phyloP scores from a whole-genome alignment of 2,329 filamentous ascomycete species.

The Claviceps digitariae region DNA sequence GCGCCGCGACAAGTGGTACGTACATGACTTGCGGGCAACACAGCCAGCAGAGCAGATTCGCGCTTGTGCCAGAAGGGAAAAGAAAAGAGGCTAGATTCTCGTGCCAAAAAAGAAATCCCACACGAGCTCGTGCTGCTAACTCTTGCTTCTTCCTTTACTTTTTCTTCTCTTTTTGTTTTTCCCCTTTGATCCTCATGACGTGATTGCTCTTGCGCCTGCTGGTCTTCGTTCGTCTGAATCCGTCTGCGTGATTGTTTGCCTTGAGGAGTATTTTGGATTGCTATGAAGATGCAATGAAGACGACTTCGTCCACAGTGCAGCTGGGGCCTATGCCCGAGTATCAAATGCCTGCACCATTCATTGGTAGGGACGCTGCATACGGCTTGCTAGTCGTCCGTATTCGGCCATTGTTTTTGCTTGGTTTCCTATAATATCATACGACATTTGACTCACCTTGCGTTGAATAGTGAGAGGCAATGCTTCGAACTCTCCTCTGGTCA shows the following conservation, averaged over 20 bases:
- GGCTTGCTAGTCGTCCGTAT: background rate
- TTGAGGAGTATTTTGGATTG: background rate
- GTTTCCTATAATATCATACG: background rate
- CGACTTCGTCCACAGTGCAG: background rate
- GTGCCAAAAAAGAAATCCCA: background rate
- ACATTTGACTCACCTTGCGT: conserved; percentile 36
- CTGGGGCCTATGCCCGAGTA: background rate
- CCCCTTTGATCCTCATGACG: background rate
- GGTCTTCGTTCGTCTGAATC: background rate
- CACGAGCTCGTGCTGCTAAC: background rate
- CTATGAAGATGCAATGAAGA: background rate
- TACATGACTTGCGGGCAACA: background rate
- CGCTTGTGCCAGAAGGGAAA: background rate
- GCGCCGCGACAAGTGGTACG: background rate
- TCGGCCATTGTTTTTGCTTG: background rate
- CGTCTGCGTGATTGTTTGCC: background rate
- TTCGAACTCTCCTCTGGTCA: conserved; percentile 31
- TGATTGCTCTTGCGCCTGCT: background rate
- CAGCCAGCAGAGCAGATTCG: background rate
- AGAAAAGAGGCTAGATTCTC: too few relatives aligned
- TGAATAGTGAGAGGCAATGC: conserved; percentile 39
- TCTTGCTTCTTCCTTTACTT: background rate
- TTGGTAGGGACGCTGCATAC: background rate
- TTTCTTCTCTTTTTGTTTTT: background rate
- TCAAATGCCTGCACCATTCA: background rate